Conservation (phyloP, 192 early-diverging fungal genomes). For the Coemansia aciculifera region DNA sequence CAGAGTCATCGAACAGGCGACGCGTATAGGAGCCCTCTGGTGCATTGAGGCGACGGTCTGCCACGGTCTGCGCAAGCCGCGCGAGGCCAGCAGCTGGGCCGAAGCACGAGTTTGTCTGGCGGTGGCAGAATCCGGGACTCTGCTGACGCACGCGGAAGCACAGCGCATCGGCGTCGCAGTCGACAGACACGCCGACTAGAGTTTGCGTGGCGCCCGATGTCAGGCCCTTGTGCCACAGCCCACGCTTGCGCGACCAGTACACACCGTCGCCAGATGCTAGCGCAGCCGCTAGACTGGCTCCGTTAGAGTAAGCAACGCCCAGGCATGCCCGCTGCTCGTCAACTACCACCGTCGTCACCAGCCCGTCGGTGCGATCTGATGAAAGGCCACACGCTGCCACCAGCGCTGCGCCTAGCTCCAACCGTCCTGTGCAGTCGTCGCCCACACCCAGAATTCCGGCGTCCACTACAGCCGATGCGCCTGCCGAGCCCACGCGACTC, state of each 20-base stretch:
- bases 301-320: slow-evolving; percentile 91
- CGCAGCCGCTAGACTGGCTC: slow-evolving; percentile 77
- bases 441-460: slow-evolving; percentile 25
- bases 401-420: slow-evolving; percentile 34
- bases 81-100: slow-evolving; percentile 75
- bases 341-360: slow-evolving; percentile 90
- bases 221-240: slow-evolving; percentile 95
- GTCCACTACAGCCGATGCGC: slow-evolving; percentile 25
- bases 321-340: slow-evolving; percentile 87
- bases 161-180: slow-evolving; percentile 91
- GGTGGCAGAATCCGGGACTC: slow-evolving; percentile 92
- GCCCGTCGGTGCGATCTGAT: slow-evolving; percentile 85
- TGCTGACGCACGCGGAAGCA: slow-evolving; percentile 84
- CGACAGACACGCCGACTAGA: slow-evolving; percentile 72
- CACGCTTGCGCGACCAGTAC: slow-evolving; percentile 84
- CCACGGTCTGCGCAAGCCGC: slow-evolving; percentile 69
- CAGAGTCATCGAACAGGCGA: slow-evolving; percentile 81
- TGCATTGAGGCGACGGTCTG: slow-evolving; percentile 67
- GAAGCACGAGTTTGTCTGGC: slow-evolving; percentile 90
- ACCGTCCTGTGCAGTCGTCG: background rate
- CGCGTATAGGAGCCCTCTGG: slow-evolving; percentile 91
- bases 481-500: slow-evolving; percentile 13
- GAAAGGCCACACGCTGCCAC: slow-evolving; percentile 28
- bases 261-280: slow-evolving; percentile 80
- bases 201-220: slow-evolving; percentile 95